A percentile compares a stretch with the other conserved stretches of the same genome.
phyloP scores from a whole-genome alignment of 2,329 filamentous ascomycete genomes.

The Lachnellula subtilissima region DNA sequence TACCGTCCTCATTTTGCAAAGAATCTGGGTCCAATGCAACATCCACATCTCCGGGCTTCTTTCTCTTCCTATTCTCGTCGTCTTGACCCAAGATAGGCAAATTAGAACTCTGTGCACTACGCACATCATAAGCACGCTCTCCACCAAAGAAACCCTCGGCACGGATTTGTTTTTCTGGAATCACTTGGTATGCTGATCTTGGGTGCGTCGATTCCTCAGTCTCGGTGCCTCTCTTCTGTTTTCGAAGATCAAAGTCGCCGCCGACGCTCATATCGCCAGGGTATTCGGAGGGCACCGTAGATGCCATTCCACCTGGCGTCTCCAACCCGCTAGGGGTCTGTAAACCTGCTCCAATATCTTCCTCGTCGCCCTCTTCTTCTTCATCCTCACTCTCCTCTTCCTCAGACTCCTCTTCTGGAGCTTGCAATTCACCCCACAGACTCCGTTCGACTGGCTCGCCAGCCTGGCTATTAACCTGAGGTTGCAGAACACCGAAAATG shows the following conservation, averaged over 20 bases:
- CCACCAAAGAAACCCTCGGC: conserved; percentile 94
- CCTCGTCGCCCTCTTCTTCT: conserved; percentile 58
- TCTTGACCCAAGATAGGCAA: conserved; percentile 76
- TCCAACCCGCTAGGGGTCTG: conserved; percentile 74
- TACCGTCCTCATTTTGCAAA: conserved; percentile 66
- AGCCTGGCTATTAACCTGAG: conserved; percentile 55
- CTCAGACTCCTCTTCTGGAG: conserved; percentile 70
- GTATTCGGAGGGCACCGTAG: conserved; percentile 76
- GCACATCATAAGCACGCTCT: conserved; percentile 88
- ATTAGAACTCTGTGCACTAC: conserved; percentile 47
- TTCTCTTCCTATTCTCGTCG: conserved; percentile 73
- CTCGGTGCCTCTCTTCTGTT: conserved; percentile 77
- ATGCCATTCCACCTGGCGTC: conserved; percentile 76
- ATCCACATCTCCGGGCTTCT: conserved; percentile 95
- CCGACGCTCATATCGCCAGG: conserved; percentile 69
- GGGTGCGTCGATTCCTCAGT: conserved; percentile 75
- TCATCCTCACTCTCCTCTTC: conserved; percentile 68
- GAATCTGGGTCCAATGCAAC: conserved; percentile 85
- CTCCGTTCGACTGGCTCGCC: conserved; percentile 81
- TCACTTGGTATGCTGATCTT: conserved; percentile 79
- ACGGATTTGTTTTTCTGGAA: conserved; percentile 81
- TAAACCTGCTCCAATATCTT: conserved; percentile 59
- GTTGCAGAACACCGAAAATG: conserved; percentile 75
- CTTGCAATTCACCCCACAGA: conserved; percentile 88
- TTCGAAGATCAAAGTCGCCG: conserved; percentile 87